These are phyloP conservation scores for Limtongia smithiae DNA, from an alignment of 805 yeast genomes.

Conservation along the genomic window DNA sequence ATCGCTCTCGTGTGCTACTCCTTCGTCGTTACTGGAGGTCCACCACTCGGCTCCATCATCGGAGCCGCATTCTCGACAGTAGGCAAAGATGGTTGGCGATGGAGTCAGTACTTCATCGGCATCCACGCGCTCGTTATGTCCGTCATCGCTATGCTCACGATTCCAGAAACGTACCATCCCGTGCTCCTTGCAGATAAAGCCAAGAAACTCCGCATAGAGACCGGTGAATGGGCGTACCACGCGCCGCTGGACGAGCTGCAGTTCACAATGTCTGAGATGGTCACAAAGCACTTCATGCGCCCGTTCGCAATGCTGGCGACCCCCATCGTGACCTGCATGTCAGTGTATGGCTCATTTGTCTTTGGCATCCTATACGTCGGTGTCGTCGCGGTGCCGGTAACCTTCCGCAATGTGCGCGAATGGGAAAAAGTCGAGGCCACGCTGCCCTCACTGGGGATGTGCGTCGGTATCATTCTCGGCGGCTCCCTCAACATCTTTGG, in stretches of 20 bases:
- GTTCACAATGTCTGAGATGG: constrained; percentile 60
- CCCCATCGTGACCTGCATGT: constrained; percentile 43
- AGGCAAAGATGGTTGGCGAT: constrained; percentile 51
- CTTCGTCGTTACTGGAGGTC: constrained; percentile 46
- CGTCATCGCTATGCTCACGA: constrained; percentile 38
- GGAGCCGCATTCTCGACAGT: constrained; percentile 48
- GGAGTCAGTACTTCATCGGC: constrained; percentile 54
- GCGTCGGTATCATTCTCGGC: constrained; percentile 38
- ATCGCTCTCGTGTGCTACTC: constrained; percentile 50
- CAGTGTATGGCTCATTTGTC: constrained; percentile 43
- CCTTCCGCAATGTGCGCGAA: constrained; percentile 36
- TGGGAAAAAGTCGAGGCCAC: constrained; percentile 38
- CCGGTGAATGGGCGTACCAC: constrained; percentile 80
- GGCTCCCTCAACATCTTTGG: constrained; percentile 34
- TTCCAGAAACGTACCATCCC: constrained; percentile 42
- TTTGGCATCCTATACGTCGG: constrained; percentile 45
- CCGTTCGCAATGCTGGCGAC: constrained; percentile 72
- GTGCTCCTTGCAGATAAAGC: constrained; percentile 64
- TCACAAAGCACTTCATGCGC: constrained; percentile 67
- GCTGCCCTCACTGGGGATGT: constrained; percentile 37
- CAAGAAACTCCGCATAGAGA: constrained; percentile 60
- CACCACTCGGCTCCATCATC: constrained; percentile 47
- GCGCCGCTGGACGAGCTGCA: constrained; percentile 89
- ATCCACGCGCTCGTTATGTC: constrained; percentile 40
- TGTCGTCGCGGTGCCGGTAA: constrained; percentile 41